phyloP scores from a whole-genome alignment of 2,329 filamentous ascomycete species.

The Scleromitrula shiraiana region DNA sequence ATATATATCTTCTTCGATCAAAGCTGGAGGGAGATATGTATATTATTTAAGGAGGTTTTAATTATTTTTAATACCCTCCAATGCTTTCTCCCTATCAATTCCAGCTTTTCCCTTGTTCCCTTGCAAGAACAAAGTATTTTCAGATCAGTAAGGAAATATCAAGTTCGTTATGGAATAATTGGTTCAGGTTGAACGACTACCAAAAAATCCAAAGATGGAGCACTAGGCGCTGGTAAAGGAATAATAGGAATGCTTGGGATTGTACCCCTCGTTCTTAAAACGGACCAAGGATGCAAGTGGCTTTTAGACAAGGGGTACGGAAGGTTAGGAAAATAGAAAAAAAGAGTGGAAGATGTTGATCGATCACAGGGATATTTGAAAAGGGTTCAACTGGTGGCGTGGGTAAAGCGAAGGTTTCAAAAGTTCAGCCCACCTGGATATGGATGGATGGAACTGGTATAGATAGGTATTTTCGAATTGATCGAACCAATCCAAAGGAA shows the following conservation, averaged over 20 bases:
- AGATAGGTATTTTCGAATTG: neutral
- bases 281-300: slow-evolving; percentile 10
- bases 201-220: neutral
- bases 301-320: neutral
- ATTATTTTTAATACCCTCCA: slow-evolving; percentile 8
- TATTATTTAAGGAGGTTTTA: slow-evolving; percentile 4
- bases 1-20: neutral
- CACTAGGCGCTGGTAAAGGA: slow-evolving; percentile 9
- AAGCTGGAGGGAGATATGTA: slow-evolving; percentile 5
- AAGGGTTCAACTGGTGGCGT: slow-evolving; percentile 9
- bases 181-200: slow-evolving; percentile 1
- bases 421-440: slow-evolving; percentile 4
- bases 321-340: too few relatives aligned
- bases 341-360: too few relatives aligned
- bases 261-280: slow-evolving; percentile 9
- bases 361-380: slow-evolving; percentile 4
- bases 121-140: slow-evolving; percentile 9
- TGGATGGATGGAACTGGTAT: too few relatives aligned
- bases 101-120: slow-evolving; percentile 3
- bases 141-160: slow-evolving; percentile 6
- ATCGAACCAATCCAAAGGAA: neutral
- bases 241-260: slow-evolving; percentile 11
- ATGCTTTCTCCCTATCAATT: slow-evolving; percentile 2
- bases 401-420: slow-evolving; percentile 8
- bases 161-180: slow-evolving; percentile 1